A percentile compares a stretch with the other conserved stretches of the same genome.
These are phyloP conservation scores for Suhomyces bribrorum DNA, from an alignment of 1,139 yeast genomes.

Conservation along the genomic window DNA sequence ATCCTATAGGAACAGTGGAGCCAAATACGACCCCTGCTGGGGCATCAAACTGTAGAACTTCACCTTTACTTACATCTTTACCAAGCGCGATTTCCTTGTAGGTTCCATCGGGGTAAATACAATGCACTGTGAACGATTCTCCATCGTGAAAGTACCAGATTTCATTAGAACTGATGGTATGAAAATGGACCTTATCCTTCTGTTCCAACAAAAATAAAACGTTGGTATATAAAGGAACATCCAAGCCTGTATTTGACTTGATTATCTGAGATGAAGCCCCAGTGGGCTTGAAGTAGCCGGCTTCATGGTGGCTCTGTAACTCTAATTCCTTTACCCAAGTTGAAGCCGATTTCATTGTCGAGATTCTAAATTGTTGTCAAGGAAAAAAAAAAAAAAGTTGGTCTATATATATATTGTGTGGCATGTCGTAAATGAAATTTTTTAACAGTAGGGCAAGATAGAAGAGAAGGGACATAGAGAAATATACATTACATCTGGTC, in stretches of 20 bases:
- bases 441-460: no score
- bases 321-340: neutral
- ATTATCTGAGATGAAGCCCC: conserved; percentile 1
- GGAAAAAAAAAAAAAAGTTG: no score
- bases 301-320: conserved; percentile 2
- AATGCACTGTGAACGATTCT: conserved; percentile 1
- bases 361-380: no score
- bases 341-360: neutral
- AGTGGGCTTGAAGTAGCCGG: conserved; percentile 1
- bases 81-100: conserved; percentile 1
- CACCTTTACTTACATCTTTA: neutral
- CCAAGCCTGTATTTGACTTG: conserved; percentile 1
- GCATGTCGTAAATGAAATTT: no score
- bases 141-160: conserved; percentile 3
- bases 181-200: neutral
- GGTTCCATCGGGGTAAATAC: conserved; percentile 2
- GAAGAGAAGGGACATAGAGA: no score
- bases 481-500: no score
- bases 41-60: conserved; percentile 1
- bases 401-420: no score
- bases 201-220: conserved; percentile 2
- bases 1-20: neutral
- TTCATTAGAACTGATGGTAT: neutral
- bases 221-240: conserved; percentile 3
- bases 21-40: conserved; percentile 1